A percentile compares a stretch with the other conserved stretches of the same genome.
These are phyloP conservation scores for Trametes sp. DNA, from an alignment of 1,284 basidiomycete species.

Conservation along the genomic window DNA sequence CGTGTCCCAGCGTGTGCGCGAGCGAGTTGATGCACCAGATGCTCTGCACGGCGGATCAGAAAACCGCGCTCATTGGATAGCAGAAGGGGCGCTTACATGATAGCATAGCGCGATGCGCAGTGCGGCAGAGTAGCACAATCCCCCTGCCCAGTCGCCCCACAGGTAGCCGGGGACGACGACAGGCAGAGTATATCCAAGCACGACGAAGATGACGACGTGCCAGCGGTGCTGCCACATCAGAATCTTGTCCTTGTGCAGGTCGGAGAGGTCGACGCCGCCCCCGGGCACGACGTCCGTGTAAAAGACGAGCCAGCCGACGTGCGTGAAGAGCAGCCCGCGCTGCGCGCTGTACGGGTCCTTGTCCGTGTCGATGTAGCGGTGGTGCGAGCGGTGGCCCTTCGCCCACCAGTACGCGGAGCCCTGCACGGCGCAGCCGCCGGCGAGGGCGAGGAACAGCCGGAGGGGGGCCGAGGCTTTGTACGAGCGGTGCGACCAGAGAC, in stretches of 20 bases:
- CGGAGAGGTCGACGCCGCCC: conserved; percentile 82
- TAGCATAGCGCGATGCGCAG: conserved; percentile 87
- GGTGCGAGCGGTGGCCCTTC: conserved; percentile 93
- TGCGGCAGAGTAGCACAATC: conserved; percentile 86
- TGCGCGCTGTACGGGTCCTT: conserved; percentile 94
- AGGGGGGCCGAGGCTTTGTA: conserved; percentile 87
- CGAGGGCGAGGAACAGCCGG: conserved; percentile 80
- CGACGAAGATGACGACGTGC: conserved; percentile 76
- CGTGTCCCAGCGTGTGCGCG: conserved; percentile 92
- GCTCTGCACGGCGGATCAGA: conserved; percentile 55
- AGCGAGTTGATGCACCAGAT: conserved; percentile 97
- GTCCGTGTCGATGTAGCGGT: conserved; percentile 95
- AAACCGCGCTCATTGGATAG: too few relatives aligned
- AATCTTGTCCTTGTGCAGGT: conserved; percentile 79
- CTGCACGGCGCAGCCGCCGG: conserved; percentile 87
- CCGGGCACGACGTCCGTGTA: conserved; percentile 90
- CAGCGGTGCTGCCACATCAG: conserved; percentile 89
- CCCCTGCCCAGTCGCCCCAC: conserved; percentile 89
- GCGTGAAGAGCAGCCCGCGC: conserved; percentile 83
- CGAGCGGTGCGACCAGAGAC: conserved; percentile 90
- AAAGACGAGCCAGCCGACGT: conserved; percentile 93
- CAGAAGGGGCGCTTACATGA: conserved; percentile 61
- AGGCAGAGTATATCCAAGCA: conserved; percentile 80
- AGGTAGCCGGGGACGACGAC: conserved; percentile 79
- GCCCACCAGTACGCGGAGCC: conserved; percentile 96